Base-by-base conservation (phyloP, 2,329 filamentous ascomycete genomes). In the Trichoderma asperellum region DNA sequence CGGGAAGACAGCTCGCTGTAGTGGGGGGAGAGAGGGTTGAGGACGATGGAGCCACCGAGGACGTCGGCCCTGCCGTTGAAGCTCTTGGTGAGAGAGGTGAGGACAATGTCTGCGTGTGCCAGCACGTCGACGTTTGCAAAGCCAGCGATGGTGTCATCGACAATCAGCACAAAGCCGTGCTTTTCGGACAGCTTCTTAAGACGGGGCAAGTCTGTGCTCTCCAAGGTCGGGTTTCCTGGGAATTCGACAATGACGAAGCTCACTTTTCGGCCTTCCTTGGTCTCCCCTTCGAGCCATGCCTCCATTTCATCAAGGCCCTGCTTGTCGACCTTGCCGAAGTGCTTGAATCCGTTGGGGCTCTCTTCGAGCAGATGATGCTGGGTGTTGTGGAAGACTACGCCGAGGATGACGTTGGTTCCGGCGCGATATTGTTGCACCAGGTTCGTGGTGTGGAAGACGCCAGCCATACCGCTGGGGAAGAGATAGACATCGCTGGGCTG, bases 21-120 rank as follows among this genome's bases (percentile, higher is more conserved):
- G 66, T 81, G 77, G 2, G 74, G 71, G 0, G 83, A 85, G 4
- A 79, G 73, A 0, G 85, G 85, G 73, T 86, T 86, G 52, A 88
- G 78, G 52, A 84, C 79, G 21, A 81, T 73, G 62, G 82, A 83
- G n/a, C 83, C 87, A 40, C 79, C 86, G 79, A 88, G 83, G 59
- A 85, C 83, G 72, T 89, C 82, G 27, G 85, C 81, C 70, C 83
- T 83, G 18, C 88, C 88, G 70, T 79, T 86, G 73, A 90, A 89
- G 1, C 82, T 81, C 75, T 89, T 89, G n/a, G 86, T 88, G 18
- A 88, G 78, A 29, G 82, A 85, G 0, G 84, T 84, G 18, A 86
- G 72, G 35, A 89, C 70, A 0, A 87, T 75, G 71, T 89, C 86
- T 1, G 83, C 82, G 0, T 80, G 77, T 5, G 76, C 72, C 4